phyloP scores from a whole-genome alignment of 169 alveolate genomes.

The Theileria annulata region DNA sequence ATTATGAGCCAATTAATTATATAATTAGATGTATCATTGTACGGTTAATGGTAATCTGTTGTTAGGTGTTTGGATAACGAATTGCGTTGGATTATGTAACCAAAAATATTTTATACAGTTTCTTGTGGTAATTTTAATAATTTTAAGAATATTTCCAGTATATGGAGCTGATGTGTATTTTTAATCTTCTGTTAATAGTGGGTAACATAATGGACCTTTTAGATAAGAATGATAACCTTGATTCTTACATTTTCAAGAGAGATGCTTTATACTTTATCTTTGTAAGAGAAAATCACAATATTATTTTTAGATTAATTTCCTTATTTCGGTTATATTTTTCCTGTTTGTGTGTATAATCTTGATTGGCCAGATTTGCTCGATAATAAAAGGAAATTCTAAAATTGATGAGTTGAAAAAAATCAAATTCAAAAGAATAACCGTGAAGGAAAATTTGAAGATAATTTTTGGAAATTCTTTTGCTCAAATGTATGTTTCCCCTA shows the following conservation, averaged over 20 bases:
- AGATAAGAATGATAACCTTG: neutral
- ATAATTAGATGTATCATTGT: too few relatives aligned
- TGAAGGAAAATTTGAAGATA: conserved; percentile 25
- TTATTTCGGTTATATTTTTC: conserved; percentile 31
- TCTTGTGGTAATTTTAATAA: conserved; percentile 24
- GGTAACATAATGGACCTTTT: neutral
- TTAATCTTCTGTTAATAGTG: neutral
- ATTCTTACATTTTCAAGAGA: neutral
- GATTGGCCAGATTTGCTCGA: conserved; percentile 32
- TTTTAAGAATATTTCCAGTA: neutral
- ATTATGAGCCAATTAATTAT: neutral
- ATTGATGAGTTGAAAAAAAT: conserved; percentile 41
- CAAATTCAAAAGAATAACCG: neutral
- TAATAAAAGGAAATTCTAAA: conserved; percentile 27
- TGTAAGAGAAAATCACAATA: neutral
- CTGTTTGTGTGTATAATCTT: conserved; percentile 29
- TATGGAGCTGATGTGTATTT: conserved; percentile 1
- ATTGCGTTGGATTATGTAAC: conserved; percentile 88
- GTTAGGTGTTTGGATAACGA: conserved; percentile 84
- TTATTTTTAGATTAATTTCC: conserved; percentile 21
- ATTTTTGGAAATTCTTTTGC: conserved; percentile 26
- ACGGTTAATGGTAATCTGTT: neutral
- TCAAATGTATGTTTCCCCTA: conserved; percentile 29
- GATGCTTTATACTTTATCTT: neutral
- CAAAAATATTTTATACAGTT: conserved; percentile 81